Evolutionary conservation across 1,139 yeast species (phyloP), one percentile per base, ranked within the genome.

Genomic region (Yamadazyma membranifaciens): DNA sequence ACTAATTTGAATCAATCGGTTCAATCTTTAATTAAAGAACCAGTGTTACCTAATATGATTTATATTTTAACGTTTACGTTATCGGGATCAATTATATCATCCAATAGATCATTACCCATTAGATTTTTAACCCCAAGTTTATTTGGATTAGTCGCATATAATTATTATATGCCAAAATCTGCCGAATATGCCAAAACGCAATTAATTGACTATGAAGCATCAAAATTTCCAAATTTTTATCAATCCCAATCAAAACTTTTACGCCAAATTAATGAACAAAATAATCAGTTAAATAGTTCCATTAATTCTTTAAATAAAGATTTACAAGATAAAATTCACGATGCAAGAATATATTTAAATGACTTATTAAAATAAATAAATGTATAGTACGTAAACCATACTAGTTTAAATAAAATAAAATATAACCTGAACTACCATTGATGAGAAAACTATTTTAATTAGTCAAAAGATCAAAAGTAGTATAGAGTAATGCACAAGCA

Each of bases 171-270:
- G 73, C 78, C 78, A 10, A 44, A 52, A 11, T 56, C 73, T 1
- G 68, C 46, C 42, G 44, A 50, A 13, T 42, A 47, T 9, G 29
- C 42, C 16, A 68, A 67, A 40, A 34, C 42, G 17, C 44, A 47
- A 34, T 80, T 89, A 83, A 66, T 75, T 1, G 57, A 66, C 9
- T 83, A 80, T 52, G 95, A 87, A 59, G 68, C 67, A 36, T 73
- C 69, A 31, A 66, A 70, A 12, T 47, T 49, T 25, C 68, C 69
- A 43, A 87, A 87, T 2, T 41, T 55, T 2, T 50, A 54, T 37
- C 16, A 46, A 11, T 51, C 56, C 43, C 60, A 55, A 42, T 45
- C 46, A 6, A 50, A 56, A 32, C 37, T 56, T 12, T 38, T 52
- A 34, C 12, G 45, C 38, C 31, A 50, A 44, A 27, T 54, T 14